Evolutionary conservation across 805 yeast genomes (phyloP).

Genomic region (Starmerella floricola): DNA sequence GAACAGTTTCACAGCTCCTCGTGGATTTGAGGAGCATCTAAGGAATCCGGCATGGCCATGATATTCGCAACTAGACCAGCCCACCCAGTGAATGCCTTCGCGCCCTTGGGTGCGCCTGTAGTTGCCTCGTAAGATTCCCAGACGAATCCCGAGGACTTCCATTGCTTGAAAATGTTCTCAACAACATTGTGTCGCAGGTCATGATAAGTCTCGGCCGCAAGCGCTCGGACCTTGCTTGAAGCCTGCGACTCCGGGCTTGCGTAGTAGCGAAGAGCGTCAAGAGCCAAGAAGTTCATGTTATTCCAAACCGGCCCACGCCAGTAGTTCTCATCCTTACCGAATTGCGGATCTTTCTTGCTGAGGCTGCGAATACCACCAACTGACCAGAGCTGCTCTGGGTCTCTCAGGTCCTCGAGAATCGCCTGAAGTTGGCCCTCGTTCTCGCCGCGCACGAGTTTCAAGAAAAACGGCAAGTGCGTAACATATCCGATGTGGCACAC

Average conservation of each 20-base stretch:
- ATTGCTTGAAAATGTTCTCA: constrained; percentile 52
- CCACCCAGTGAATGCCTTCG: constrained; percentile 91
- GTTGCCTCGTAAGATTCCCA: constrained; percentile 83
- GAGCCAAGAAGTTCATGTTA: constrained; percentile 70
- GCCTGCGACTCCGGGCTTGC: constrained; percentile 27
- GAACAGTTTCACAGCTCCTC: neutral
- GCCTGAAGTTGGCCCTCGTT: constrained; percentile 38
- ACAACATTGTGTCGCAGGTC: constrained; percentile 57
- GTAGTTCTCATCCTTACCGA: constrained; percentile 75
- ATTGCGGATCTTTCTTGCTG: constrained; percentile 51
- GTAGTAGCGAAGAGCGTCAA: constrained; percentile 59
- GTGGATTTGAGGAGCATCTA: neutral
- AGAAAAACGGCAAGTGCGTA: constrained; percentile 70
- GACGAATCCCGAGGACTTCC: constrained; percentile 65
- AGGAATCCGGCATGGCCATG: constrained; percentile 65
- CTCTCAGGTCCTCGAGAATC: constrained; percentile 46
- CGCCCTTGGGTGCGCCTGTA: constrained; percentile 67
- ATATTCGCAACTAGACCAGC: constrained; percentile 68
- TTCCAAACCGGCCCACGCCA: constrained; percentile 96
- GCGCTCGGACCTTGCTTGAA: constrained; percentile 23
- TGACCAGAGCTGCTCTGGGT: constrained; percentile 67
- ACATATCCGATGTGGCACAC: constrained; percentile 89
- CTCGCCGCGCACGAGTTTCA: constrained; percentile 44
- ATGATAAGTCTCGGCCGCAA: constrained; percentile 42
- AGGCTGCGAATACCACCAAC: constrained; percentile 71